Evolutionary conservation across 192 early-diverging fungal genomes (phyloP).

Genomic region (Backusella circina): DNA sequence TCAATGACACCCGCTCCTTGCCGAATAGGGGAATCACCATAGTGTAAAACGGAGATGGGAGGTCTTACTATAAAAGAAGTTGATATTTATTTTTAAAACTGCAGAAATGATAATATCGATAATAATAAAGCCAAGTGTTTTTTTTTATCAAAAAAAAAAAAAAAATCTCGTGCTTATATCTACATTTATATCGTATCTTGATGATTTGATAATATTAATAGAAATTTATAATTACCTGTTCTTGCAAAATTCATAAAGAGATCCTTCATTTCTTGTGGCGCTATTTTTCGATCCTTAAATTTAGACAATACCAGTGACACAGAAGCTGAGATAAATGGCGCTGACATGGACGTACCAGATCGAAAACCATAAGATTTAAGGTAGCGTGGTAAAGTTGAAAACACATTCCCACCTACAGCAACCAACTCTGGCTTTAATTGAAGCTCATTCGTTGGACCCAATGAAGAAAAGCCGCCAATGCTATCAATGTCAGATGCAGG

Average conservation of each 20-base stretch:
- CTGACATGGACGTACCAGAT: constrained; percentile 57
- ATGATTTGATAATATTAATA: not conserved
- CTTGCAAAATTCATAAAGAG: constrained; percentile 28
- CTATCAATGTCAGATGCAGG: not conserved
- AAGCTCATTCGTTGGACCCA: constrained; percentile 71
- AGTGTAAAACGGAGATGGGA: constrained; percentile 9
- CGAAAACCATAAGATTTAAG: constrained; percentile 36
- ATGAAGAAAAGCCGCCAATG: constrained; percentile 66
- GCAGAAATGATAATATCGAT: not conserved
- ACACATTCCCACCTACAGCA: constrained; percentile 49
- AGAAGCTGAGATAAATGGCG: constrained; percentile 48
- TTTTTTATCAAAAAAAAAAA: not conserved
- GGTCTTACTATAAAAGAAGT: not conserved
- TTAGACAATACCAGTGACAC: constrained; percentile 38
- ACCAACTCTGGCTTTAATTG: constrained; percentile 48
- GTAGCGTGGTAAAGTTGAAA: constrained; percentile 42
- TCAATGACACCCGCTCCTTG: constrained; percentile 54
- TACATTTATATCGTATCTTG: not conserved
- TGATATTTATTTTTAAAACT: not conserved
- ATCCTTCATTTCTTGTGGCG: constrained; percentile 8
- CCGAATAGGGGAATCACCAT: constrained; percentile 23
- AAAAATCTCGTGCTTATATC: not conserved
- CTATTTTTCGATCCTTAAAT: not conserved
- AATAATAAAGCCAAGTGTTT: not conserved
- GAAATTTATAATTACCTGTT: constrained; percentile 13